Percentiles rank a stretch among this genome's conserved stretches.
Conservation (phyloP, 495 filamentous ascomycete species). For the Wilcoxina mikolae region DNA sequence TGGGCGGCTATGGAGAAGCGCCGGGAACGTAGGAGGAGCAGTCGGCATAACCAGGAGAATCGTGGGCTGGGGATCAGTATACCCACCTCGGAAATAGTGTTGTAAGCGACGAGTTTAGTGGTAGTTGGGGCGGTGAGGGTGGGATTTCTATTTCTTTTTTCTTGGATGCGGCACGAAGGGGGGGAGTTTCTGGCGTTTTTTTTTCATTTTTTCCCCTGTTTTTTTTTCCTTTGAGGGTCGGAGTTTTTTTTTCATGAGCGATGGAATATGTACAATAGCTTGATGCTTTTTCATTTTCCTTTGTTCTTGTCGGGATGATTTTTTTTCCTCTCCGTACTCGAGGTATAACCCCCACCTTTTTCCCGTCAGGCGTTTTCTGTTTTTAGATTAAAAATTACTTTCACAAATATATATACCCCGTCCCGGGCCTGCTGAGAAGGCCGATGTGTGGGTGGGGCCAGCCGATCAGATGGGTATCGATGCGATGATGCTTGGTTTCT, state of each 20-base stretch:
- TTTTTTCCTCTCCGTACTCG: background rate
- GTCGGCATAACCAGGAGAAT: background rate
- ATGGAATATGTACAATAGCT: background rate
- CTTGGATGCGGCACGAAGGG: background rate
- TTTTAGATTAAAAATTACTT: too few species aligned
- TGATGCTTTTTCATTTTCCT: background rate
- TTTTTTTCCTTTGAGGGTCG: background rate
- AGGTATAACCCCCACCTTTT: too few species aligned
- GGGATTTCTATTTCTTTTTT: background rate
- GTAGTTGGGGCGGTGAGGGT: too few species aligned
- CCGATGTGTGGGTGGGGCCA: too few species aligned
- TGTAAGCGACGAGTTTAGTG: too few species aligned
- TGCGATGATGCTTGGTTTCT: too few species aligned
- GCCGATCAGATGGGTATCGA: too few species aligned
- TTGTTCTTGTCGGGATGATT: background rate
- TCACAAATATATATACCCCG: too few species aligned
- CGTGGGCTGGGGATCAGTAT: background rate
- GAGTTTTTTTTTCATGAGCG: background rate
- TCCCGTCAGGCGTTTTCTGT: too few species aligned
- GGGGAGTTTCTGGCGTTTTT: background rate
- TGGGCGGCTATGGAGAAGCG: constrained; percentile 2
- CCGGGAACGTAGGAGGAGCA: background rate
- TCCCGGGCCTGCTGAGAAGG: too few species aligned
- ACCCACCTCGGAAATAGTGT: too few species aligned
- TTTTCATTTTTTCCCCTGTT: background rate